A percentile compares a stretch with the other conserved stretches of the same genome.
Conservation (phyloP, 2,329 filamentous ascomycete genomes). For the Byssochlamys sp. region DNA sequence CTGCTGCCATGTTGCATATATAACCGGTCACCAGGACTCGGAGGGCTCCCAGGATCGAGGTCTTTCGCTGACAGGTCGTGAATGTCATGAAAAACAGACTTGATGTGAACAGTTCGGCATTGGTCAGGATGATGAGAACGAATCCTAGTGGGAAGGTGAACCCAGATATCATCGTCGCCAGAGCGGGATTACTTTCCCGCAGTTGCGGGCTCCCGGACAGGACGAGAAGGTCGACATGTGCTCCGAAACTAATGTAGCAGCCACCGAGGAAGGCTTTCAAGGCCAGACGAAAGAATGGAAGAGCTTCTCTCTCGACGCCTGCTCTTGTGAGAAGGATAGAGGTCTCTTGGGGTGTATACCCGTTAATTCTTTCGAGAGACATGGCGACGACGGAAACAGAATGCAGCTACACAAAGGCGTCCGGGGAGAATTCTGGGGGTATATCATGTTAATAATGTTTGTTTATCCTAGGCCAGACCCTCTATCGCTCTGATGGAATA, state of each 20-base stretch:
- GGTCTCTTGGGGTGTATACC: neutral
- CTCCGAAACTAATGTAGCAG: constrained; percentile 2
- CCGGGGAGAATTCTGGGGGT: neutral
- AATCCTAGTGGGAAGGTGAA: constrained; percentile 1
- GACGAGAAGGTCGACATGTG: constrained; percentile 1
- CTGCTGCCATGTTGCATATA: neutral
- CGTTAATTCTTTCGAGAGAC: neutral
- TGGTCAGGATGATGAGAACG: neutral
- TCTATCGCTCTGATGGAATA: neutral
- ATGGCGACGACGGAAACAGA: neutral
- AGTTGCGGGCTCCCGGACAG: neutral
- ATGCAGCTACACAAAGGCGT: neutral
- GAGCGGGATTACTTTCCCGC: neutral
- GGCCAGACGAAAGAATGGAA: neutral
- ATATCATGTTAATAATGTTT: neutral
- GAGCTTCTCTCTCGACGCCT: neutral
- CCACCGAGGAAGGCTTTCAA: constrained; percentile 3
- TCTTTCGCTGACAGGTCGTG: neutral
- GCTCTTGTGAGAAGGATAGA: neutral
- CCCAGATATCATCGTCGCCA: neutral
- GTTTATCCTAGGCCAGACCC: neutral
- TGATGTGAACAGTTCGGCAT: neutral
- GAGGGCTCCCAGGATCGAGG: neutral
- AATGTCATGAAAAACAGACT: neutral
- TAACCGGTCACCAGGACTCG: neutral